phyloP scores from a whole-genome alignment of 805 yeast genomes.

The Ascoidea rubescens region DNA sequence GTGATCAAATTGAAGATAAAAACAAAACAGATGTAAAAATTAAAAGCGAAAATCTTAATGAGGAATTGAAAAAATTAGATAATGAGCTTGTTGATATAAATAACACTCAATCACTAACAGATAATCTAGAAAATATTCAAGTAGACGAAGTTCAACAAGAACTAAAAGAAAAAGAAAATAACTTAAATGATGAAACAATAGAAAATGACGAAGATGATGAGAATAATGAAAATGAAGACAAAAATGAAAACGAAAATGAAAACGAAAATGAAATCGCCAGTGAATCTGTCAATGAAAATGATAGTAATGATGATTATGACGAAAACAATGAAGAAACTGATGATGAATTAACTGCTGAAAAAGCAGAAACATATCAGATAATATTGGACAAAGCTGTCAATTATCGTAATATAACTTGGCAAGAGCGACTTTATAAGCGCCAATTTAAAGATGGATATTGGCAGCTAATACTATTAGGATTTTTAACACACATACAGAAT shows the following conservation, averaged over 20 bases:
- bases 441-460: constrained; percentile 76
- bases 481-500: constrained; percentile 46
- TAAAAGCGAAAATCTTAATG: too few species aligned
- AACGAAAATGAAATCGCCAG: neutral
- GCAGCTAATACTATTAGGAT: constrained; percentile 66
- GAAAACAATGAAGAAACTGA: neutral
- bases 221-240: constrained; percentile 15
- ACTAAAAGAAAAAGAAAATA: neutral
- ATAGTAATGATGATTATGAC: constrained; percentile 11
- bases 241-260: constrained; percentile 8
- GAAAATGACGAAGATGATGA: constrained; percentile 12
- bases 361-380: constrained; percentile 11
- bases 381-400: constrained; percentile 26
- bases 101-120: too few species aligned
- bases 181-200: neutral
- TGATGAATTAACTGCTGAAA: constrained; percentile 13
- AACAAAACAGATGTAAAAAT: too few species aligned
- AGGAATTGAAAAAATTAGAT: too few species aligned
- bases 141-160: neutral
- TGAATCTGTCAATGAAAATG: constrained; percentile 9
- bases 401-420: constrained; percentile 57
- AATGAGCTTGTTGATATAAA: too few species aligned
- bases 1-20: neutral
- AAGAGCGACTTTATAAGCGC: constrained; percentile 59
- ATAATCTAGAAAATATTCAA: neutral